phyloP scores from a whole-genome alignment of 768 basidiomycete species.

The Daedaleopsis sinensis region DNA sequence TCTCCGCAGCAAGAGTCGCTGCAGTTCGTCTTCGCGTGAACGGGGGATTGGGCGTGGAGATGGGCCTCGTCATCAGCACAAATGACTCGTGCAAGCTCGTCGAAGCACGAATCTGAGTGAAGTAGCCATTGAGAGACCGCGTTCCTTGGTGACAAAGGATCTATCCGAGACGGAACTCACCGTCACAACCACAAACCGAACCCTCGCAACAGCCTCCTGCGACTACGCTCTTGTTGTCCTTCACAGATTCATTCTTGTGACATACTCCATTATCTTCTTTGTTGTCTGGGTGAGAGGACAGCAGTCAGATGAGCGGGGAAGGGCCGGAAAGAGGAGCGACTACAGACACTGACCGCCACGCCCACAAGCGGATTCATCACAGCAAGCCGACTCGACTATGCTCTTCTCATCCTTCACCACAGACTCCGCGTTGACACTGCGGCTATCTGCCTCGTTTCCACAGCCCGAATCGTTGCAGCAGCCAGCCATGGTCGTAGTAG shows the following conservation, averaged over 20 bases:
- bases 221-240: not conserved
- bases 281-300: no score
- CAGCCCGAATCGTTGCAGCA: not conserved
- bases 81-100: slow-evolving; percentile 29
- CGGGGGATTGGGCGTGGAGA: slow-evolving; percentile 17
- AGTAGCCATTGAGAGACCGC: no score
- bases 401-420: no score
- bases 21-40: not conserved
- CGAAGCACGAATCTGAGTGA: slow-evolving; percentile 26
- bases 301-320: no score
- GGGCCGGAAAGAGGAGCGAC: no score
- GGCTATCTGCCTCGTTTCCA: not conserved
- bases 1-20: slow-evolving; percentile 2
- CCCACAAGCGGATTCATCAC: no score
- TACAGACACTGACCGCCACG: no score
- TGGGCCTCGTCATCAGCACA: slow-evolving; percentile 31
- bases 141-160: no score
- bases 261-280: no score
- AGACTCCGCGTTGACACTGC: not conserved
- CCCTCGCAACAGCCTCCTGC: slow-evolving; percentile 24
- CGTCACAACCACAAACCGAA: slow-evolving; percentile 28
- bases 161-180: slow-evolving; percentile 17
- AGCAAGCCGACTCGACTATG: no score
- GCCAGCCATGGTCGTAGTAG: not conserved
- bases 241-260: not conserved